phyloP scores from a whole-genome alignment of 176 grass and related monocot genomes.

The Tillandsia leiboldiana region DNA sequence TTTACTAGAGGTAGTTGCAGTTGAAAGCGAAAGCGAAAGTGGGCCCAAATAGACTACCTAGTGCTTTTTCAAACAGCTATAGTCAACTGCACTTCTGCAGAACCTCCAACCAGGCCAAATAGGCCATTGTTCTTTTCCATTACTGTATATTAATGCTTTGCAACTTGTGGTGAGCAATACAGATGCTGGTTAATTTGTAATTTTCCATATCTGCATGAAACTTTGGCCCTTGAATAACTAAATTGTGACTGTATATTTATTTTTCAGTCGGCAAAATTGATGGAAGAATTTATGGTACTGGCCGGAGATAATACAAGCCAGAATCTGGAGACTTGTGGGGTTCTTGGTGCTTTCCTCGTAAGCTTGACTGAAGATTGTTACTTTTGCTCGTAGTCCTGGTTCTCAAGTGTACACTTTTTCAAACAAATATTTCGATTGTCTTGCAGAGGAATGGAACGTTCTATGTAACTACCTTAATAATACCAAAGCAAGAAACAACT shows the following conservation, averaged over 20 bases:
- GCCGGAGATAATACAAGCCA: conserved; percentile 86
- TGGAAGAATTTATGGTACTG: conserved; percentile 93
- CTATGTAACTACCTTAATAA: conserved; percentile 81
- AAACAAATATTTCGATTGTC: conserved; percentile 11
- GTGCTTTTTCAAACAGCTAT: too few species aligned
- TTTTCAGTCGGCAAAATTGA: conserved; percentile 72
- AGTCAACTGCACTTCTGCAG: too few species aligned
- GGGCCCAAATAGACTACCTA: too few species aligned
- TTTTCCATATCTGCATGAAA: neutral
- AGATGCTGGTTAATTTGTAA: neutral
- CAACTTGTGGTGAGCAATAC: neutral
- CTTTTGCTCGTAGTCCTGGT: neutral
- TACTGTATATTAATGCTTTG: neutral
- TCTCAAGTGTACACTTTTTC: conserved; percentile 13
- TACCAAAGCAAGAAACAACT: conserved; percentile 90
- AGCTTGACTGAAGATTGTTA: conserved; percentile 20
- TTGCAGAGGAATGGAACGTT: conserved; percentile 67
- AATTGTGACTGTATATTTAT: conserved; percentile 14
- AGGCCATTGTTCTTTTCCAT: neutral
- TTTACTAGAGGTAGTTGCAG: too few species aligned
- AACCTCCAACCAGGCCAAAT: too few species aligned
- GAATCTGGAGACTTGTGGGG: conserved; percentile 83
- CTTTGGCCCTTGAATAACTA: conserved; percentile 14
- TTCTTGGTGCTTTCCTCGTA: conserved; percentile 95
- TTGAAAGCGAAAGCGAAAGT: too few species aligned